Evolutionary conservation across 345 rosid genomes (phyloP).

Genomic region (Litchi chinensis): DNA sequence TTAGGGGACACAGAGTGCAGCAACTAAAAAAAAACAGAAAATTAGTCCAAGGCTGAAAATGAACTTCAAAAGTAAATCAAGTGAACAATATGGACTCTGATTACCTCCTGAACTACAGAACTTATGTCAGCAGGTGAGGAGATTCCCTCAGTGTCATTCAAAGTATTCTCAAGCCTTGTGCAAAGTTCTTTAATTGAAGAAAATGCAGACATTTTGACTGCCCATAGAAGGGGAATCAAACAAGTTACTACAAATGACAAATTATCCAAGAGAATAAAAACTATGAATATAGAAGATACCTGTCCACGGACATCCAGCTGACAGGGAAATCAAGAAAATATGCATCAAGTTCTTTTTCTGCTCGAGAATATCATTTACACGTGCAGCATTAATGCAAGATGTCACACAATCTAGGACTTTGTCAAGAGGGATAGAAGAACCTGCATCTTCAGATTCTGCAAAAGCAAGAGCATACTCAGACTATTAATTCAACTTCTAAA

Average conservation of each 20-base stretch:
- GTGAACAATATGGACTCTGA: not conserved
- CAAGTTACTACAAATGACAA: conserved; percentile 6
- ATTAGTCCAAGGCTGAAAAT: conserved; percentile 16
- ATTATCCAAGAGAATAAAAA: not conserved
- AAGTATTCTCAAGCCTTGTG: conserved; percentile 49
- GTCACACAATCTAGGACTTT: conserved; percentile 68
- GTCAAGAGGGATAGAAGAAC: conserved; percentile 56
- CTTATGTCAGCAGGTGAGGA: conserved; percentile 35
- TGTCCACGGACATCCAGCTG: conserved; percentile 79
- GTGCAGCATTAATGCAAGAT: conserved; percentile 70
- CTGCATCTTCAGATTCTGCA: conserved; percentile 57
- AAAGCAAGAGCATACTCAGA: conserved; percentile 15
- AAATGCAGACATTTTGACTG: conserved; percentile 84
- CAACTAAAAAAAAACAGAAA: conserved; percentile 49
- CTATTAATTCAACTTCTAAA: not conserved
- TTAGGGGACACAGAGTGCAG: conserved; percentile 57
- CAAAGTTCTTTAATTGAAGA: conserved; percentile 70
- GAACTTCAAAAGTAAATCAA: not conserved
- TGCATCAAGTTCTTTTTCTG: conserved; percentile 59
- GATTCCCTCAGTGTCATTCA: conserved; percentile 41
- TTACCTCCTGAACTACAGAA: conserved; percentile 71
- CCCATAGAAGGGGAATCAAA: conserved; percentile 26
- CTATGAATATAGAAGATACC: conserved; percentile 51
- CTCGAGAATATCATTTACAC: conserved; percentile 51
- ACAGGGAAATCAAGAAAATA: conserved; percentile 47